Percentiles rank a stretch among this genome's conserved stretches.
Evolutionary conservation across 2,329 filamentous ascomycete genomes (phyloP).

Genomic region (Nannizzia gypsea): DNA sequence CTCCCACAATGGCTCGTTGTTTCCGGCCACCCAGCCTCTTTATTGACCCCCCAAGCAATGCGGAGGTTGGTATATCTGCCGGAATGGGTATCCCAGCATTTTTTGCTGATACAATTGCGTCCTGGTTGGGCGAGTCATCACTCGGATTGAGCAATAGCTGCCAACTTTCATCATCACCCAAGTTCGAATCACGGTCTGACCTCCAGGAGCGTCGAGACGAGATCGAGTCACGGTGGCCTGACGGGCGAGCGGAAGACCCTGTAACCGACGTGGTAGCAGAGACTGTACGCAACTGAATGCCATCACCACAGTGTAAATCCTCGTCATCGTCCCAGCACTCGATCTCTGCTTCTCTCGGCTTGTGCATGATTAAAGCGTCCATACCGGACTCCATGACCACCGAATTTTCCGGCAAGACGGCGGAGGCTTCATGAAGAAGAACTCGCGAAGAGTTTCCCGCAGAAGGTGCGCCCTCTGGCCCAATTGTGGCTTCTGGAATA

Average conservation of each 20-base stretch:
- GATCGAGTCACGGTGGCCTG: conserved; percentile 56
- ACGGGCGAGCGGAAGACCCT: conserved; percentile 32
- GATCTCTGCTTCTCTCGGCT: conserved; percentile 27
- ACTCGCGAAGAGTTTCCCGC: background rate
- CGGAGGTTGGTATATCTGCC: conserved; percentile 72
- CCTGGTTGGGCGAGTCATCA: conserved; percentile 69
- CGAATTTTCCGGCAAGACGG: conserved; percentile 1
- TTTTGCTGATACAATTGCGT: conserved; percentile 78
- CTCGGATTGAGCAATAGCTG: conserved; percentile 75
- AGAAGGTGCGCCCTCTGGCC: background rate
- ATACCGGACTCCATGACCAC: conserved; percentile 18
- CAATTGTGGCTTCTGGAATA: background rate
- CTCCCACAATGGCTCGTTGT: conserved; percentile 59
- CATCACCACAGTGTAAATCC: conserved; percentile 37
- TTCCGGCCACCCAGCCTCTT: conserved; percentile 72
- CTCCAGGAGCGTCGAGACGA: conserved; percentile 73
- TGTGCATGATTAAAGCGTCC: conserved; percentile 28
- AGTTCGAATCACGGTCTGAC: conserved; percentile 66
- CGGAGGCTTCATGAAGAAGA: conserved; percentile 7
- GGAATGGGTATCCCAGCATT: conserved; percentile 87
- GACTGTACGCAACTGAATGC: conserved; percentile 34
- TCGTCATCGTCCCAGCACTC: conserved; percentile 42
- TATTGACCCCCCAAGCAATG: conserved; percentile 83
- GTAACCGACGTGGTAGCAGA: conserved; percentile 37
- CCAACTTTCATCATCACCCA: conserved; percentile 69